These are phyloP conservation scores for Coemansia sp. DNA, from an alignment of 192 early-diverging fungal species.

Conservation along the genomic window DNA sequence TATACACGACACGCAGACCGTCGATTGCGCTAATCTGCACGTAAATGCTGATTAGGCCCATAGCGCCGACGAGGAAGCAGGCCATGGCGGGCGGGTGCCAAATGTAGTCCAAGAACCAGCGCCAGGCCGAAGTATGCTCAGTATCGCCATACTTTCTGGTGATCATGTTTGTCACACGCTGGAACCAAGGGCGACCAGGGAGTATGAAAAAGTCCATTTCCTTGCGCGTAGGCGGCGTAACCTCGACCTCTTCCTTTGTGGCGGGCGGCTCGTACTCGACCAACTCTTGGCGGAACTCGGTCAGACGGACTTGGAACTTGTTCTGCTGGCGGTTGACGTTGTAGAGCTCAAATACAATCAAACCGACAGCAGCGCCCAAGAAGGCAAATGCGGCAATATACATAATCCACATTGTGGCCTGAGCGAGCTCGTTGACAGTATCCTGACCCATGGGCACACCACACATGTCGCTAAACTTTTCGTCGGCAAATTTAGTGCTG, in stretches of 20 bases:
- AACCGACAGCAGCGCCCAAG: conserved; percentile 19
- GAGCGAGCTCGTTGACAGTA: conserved; percentile 22
- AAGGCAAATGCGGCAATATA: conserved; percentile 27
- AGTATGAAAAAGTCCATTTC: conserved; percentile 49
- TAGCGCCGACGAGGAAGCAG: conserved; percentile 42
- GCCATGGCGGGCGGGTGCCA: conserved; percentile 49
- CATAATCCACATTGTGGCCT: conserved; percentile 21
- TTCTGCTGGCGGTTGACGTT: conserved; percentile 11
- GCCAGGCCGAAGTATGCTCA: conserved; percentile 37
- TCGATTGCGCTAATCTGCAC: conserved; percentile 44
- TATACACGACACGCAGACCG: conserved; percentile 32
- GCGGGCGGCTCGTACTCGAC: conserved; percentile 22
- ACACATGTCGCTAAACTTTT: conserved; percentile 30
- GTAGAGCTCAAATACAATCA: conserved; percentile 14
- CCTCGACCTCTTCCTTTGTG: conserved; percentile 14
- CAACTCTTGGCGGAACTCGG: conserved; percentile 27
- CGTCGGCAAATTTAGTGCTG: conserved; percentile 19
- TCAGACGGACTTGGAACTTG: conserved; percentile 23
- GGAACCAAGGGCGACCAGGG: conserved; percentile 32
- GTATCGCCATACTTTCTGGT: conserved; percentile 23
- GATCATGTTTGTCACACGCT: conserved; percentile 19
- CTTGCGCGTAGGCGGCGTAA: conserved; percentile 31
- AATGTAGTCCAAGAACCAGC: conserved; percentile 54
- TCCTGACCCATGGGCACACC: conserved; percentile 35
- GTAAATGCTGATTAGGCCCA: conserved; percentile 32